Base-by-base conservation (phyloP, 2,329 filamentous ascomycete species). In the Fusarium paranaense region DNA sequence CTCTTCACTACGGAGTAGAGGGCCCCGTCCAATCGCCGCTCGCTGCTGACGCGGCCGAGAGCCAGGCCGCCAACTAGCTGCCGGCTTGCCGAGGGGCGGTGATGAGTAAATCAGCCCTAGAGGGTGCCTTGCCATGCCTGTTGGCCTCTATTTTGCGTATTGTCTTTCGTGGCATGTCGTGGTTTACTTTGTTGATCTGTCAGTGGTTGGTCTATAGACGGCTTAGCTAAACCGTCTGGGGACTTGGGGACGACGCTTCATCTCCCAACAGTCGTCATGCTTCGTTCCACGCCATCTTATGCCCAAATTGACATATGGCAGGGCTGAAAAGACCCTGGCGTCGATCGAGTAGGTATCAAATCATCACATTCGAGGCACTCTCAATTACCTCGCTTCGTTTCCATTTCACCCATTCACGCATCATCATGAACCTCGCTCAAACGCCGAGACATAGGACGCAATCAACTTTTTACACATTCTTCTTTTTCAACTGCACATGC, bases 41-140 rank as follows among this genome's bases (percentile, higher is more conserved):
- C 47, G 60, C 35, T 74, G 74, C 74, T 76, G 71, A 74, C 74
- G 74, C 74, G 74, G 74, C 74, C 69, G 47, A n/a, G 56, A 74
- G 56, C 32, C 65, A 74, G 69, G 72, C 45, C 60, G 52, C 66
- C 62, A 30, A 57, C 72, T 67, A 69, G 57, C n/a, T 66, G 30
- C 45, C 38, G 47, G 22, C 22, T 37, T 57, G 50, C 47, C 25
- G 58, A 32, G 32, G 72, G 68, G 68, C 72, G 68, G 33, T n/a
- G 25, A 58, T 38, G 65, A 66, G 37, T 16, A 33, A 61, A 61
- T 61, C 38, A 61, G 35, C 57, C 35, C 35, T 32, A 60, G 38
- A 60, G 25, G 27, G 5, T 25, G 58, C 58, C 58, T 61, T 47
- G 40, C 14, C 40, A 32, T 42, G 57, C 57, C 25, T 38, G 20